Conservation (phyloP, 140 eudicot species). For the Ambrosia hybrid region DNA sequence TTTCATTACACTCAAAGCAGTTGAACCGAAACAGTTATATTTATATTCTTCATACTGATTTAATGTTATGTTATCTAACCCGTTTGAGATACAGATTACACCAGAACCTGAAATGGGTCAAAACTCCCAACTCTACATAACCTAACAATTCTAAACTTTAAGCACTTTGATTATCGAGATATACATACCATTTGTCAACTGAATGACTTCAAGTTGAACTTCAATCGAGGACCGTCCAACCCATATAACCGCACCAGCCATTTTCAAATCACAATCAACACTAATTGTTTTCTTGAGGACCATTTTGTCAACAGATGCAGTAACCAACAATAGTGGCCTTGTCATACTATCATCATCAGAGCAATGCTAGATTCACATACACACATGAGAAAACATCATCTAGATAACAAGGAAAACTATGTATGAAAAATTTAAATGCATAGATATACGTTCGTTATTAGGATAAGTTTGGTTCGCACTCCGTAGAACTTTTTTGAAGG, state of each 20-base stretch:
- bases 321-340: slow-evolving; percentile 80
- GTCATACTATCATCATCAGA: slow-evolving; percentile 91
- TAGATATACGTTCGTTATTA: too few relatives aligned
- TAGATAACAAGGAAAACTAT: neutral
- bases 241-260: slow-evolving; percentile 92
- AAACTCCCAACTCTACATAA: neutral
- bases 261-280: slow-evolving; percentile 76
- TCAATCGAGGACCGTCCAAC: slow-evolving; percentile 96
- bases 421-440: neutral
- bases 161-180: neutral
- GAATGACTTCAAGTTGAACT: slow-evolving; percentile 86
- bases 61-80: neutral
- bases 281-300: slow-evolving; percentile 83
- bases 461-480: too few relatives aligned
- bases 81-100: neutral
- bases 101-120: neutral
- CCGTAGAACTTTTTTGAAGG: too few relatives aligned
- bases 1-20: neutral
- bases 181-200: slow-evolving; percentile 52
- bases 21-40: neutral
- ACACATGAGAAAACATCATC: neutral
- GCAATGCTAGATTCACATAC: slow-evolving; percentile 63
- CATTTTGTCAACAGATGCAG: slow-evolving; percentile 98
- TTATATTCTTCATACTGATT: neutral
- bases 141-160: neutral